Evolutionary conservation across 1,284 basidiomycete genomes (phyloP).

Genomic region (Salmacisia buchloeana): DNA sequence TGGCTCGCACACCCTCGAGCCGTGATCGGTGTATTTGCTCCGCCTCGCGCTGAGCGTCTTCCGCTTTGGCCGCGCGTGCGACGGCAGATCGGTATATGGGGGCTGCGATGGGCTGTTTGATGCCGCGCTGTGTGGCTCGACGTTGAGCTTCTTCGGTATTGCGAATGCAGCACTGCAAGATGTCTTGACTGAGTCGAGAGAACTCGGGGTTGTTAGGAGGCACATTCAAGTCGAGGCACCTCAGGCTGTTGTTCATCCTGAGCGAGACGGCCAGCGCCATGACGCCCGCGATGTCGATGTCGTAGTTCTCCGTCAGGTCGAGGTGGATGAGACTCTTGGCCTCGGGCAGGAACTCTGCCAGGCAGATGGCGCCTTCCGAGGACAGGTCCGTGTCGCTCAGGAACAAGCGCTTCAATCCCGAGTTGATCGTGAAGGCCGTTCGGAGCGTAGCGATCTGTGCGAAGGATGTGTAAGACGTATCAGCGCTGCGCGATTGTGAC

Average conservation of each 20-base stretch:
- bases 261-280: constrained; percentile 83
- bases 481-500: background rate
- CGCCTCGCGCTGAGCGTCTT: constrained; percentile 30
- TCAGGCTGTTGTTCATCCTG: constrained; percentile 72
- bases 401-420: constrained; percentile 84
- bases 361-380: constrained; percentile 80
- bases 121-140: constrained; percentile 25
- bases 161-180: constrained; percentile 72
- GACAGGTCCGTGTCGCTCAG: constrained; percentile 75
- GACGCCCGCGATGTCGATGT: constrained; percentile 79
- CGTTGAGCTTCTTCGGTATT: constrained; percentile 39
- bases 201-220: constrained; percentile 78
- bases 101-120: constrained; percentile 36
- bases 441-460: constrained; percentile 53
- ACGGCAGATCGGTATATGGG: constrained; percentile 43
- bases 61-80: constrained; percentile 32
- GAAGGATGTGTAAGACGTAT: no score
- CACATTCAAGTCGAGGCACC: constrained; percentile 89
- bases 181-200: constrained; percentile 58
- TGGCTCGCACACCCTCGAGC: background rate
- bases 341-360: constrained; percentile 93
- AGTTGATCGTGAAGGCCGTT: constrained; percentile 87
- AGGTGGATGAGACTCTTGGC: constrained; percentile 79
- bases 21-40: constrained; percentile 13
- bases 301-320: constrained; percentile 51